phyloP scores from a whole-genome alignment of 2,329 filamentous ascomycete species.

The Arthrobotrys musiformis region DNA sequence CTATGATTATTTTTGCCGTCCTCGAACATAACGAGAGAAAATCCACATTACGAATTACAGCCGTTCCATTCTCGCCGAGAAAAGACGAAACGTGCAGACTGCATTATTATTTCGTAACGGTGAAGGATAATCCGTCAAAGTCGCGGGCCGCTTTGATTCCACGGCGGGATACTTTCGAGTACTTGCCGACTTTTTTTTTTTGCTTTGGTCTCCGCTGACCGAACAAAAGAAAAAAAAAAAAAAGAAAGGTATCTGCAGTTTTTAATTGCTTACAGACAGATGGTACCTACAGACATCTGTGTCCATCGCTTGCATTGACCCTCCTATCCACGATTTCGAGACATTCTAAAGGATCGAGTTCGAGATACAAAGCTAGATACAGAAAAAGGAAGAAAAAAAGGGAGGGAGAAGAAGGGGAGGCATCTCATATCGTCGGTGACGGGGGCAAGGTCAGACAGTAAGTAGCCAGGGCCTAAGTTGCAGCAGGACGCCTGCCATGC shows the following conservation, averaged over 20 bases:
- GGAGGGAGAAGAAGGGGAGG: not conserved
- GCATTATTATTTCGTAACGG: slow-evolving; percentile 47
- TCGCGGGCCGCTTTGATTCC: slow-evolving; percentile 27
- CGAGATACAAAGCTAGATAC: not conserved
- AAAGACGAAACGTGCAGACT: slow-evolving; percentile 8
- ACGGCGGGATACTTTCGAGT: not conserved
- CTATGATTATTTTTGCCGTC: slow-evolving; percentile 13
- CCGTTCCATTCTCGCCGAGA: slow-evolving; percentile 48
- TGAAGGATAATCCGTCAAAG: slow-evolving; percentile 20
- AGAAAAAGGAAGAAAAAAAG: not conserved
- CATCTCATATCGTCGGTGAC: slow-evolving; percentile 39
- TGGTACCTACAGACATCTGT: slow-evolving; percentile 1
- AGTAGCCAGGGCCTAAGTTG: slow-evolving; percentile 48
- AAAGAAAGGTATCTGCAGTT: slow-evolving; percentile 26
- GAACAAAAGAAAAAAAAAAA: slow-evolving; percentile 43
- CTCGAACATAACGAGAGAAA: not conserved
- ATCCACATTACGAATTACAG: slow-evolving; percentile 2
- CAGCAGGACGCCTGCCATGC: slow-evolving; percentile 42
- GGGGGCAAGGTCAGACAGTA: slow-evolving; percentile 48
- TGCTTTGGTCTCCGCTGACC: not conserved
- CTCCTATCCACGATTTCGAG: slow-evolving; percentile 5
- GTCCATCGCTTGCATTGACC: slow-evolving; percentile 40
- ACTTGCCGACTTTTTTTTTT: not conserved
- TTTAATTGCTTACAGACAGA: slow-evolving; percentile 30
- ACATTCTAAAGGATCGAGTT: slow-evolving; percentile 7